Evolutionary conservation across 768 basidiomycete genomes (phyloP).

Genomic region (Coprinopsis sp.): DNA sequence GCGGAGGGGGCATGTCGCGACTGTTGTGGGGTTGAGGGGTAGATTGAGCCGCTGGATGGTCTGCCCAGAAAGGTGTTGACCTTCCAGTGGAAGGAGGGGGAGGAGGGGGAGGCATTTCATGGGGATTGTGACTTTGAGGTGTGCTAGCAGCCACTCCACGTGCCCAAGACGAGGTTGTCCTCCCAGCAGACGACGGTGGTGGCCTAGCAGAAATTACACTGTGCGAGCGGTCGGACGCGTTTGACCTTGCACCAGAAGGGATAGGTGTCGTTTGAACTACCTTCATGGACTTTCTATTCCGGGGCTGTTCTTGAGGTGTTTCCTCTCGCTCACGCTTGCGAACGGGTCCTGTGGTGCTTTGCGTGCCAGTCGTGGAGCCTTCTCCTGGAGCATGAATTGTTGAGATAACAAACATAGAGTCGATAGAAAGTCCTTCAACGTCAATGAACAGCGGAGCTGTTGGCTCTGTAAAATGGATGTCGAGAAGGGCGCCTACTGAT

Average conservation of each 20-base stretch:
- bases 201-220: constrained; percentile 9
- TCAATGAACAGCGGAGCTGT: constrained; percentile 73
- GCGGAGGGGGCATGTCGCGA: constrained; percentile 10
- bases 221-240: constrained; percentile 8
- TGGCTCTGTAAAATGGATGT: constrained; percentile 73
- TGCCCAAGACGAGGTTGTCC: constrained; percentile 32
- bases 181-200: constrained; percentile 20
- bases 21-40: no score
- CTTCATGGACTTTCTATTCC: constrained; percentile 50
- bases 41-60: constrained; percentile 11
- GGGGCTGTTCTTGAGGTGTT: constrained; percentile 34
- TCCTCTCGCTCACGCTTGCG: constrained; percentile 45
- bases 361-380: constrained; percentile 21
- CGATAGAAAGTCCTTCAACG: constrained; percentile 61
- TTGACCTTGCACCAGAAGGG: constrained; percentile 1
- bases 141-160: constrained; percentile 12
- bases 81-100: constrained; percentile 31
- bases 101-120: constrained; percentile 10
- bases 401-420: constrained; percentile 73
- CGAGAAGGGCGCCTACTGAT: constrained; percentile 56
- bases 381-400: constrained; percentile 58
- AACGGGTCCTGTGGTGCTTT: constrained; percentile 16
- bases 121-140: no score
- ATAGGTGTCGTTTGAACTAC: constrained; percentile 33
- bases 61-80: constrained; percentile 1